phyloP scores from a whole-genome alignment of 192 early-diverging fungal species.

The Dissophora ornata region DNA sequence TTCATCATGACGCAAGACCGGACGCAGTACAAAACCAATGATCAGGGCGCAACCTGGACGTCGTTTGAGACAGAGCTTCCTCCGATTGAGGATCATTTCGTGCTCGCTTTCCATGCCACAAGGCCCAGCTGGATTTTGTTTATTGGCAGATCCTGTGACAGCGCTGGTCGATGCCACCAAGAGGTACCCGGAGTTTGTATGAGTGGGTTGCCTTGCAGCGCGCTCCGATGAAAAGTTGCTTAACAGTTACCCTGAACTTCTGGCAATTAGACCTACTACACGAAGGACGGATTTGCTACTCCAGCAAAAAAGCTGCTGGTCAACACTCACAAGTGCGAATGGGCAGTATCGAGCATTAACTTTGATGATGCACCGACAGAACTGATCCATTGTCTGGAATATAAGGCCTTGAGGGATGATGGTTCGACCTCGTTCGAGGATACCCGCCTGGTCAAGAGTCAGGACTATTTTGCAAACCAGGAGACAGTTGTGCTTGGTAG shows the following conservation, averaged over 20 bases:
- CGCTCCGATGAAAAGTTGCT: too few species aligned
- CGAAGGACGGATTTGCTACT: conserved; percentile 75
- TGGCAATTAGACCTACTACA: conserved; percentile 65
- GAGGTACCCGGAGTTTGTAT: conserved; percentile 47
- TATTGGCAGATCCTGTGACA: conserved; percentile 64
- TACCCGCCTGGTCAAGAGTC: conserved; percentile 73
- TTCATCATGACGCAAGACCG: conserved; percentile 63
- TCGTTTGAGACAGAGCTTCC: conserved; percentile 57
- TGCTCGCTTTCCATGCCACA: conserved; percentile 77
- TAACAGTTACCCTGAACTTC: too few species aligned
- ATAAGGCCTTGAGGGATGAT: conserved; percentile 18
- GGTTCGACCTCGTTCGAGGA: conserved; percentile 49
- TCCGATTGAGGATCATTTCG: conserved; percentile 43
- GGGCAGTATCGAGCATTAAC: conserved; percentile 71
- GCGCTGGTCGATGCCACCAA: conserved; percentile 67
- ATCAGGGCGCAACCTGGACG: conserved; percentile 70
- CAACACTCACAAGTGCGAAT: conserved; percentile 76
- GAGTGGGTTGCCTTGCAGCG: too few species aligned
- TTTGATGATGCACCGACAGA: conserved; percentile 74
- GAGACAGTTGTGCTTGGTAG: conserved; percentile 69
- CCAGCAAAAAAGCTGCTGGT: conserved; percentile 63
- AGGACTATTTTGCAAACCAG: conserved; percentile 77
- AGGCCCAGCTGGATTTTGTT: conserved; percentile 74
- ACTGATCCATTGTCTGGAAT: conserved; percentile 79
- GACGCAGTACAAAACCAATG: conserved; percentile 69